Conservation (phyloP, 1,139 yeast species). For the Debaryomyces udenii region DNA sequence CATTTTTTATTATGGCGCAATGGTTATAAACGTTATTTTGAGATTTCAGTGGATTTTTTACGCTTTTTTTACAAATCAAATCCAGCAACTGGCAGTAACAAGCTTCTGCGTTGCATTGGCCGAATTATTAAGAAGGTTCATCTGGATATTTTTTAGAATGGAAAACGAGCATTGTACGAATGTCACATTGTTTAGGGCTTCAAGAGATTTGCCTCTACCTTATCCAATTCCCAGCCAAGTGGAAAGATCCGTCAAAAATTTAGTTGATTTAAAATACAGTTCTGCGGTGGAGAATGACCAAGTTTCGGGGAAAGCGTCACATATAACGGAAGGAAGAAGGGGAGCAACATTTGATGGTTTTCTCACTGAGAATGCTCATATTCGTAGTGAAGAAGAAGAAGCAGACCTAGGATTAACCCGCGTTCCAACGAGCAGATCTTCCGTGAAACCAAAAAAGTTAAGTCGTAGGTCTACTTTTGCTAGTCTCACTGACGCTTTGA, state of each 20-base stretch:
- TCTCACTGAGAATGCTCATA: not conserved
- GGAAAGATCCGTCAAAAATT: conserved; percentile 42
- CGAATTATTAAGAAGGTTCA: conserved; percentile 76
- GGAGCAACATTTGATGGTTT: not conserved
- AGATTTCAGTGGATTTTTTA: conserved; percentile 93
- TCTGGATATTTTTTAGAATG: conserved; percentile 91
- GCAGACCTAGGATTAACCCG: conserved; percentile 16
- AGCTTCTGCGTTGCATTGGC: conserved; percentile 83
- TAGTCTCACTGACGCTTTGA: conserved; percentile 62
- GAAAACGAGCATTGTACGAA: conserved; percentile 96
- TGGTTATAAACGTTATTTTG: conserved; percentile 68
- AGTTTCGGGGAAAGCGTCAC: not conserved
- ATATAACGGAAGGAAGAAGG: not conserved
- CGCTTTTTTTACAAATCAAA: conserved; percentile 66
- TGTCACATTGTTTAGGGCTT: conserved; percentile 80
- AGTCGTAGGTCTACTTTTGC: conserved; percentile 40
- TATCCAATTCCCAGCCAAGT: conserved; percentile 53
- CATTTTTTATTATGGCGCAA: conserved; percentile 69
- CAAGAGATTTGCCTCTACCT: conserved; percentile 85
- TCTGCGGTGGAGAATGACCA: not conserved
- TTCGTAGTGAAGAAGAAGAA: conserved; percentile 14
- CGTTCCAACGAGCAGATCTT: conserved; percentile 9
- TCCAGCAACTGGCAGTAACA: conserved; percentile 90
- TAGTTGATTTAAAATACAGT: conserved; percentile 41
- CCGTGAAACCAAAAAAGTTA: conserved; percentile 14